phyloP scores from a whole-genome alignment of 129 eudicot genomes.

The Helianthus annuus region DNA sequence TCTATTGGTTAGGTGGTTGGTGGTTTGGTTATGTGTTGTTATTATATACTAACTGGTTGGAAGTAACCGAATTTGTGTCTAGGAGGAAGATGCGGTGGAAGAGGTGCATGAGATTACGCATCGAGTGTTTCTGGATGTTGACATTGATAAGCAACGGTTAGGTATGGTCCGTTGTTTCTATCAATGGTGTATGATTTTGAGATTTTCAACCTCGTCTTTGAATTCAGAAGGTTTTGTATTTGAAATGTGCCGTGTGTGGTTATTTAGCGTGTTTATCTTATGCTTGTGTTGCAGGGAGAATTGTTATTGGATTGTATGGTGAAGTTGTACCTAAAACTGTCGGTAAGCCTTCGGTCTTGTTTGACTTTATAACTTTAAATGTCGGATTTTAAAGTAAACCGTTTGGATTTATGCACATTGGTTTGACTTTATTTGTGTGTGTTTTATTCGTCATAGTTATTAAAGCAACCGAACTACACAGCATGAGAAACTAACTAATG shows the following conservation, averaged over 20 bases:
- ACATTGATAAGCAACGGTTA: conserved; percentile 85
- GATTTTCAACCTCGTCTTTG: background rate
- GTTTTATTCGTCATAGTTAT: background rate
- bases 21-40: background rate
- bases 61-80: conserved; percentile 14
- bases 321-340: conserved; percentile 83
- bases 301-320: conserved; percentile 84
- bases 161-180: conserved; percentile 51
- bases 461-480: background rate
- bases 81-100: conserved; percentile 66
- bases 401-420: background rate
- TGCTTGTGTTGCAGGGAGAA: conserved; percentile 64
- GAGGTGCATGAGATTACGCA: conserved; percentile 79
- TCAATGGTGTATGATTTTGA: background rate
- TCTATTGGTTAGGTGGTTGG: background rate
- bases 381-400: background rate
- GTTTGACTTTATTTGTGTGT: background rate
- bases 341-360: conserved; percentile 47
- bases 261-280: conserved; percentile 20
- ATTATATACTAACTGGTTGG: background rate
- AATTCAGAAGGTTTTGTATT: background rate
- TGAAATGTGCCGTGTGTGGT: background rate
- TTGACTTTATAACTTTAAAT: conserved; percentile 9
- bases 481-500: conserved; percentile 16
- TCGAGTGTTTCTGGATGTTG: conserved; percentile 82